Evolutionary conservation across 225 moss, liverwort and hornwort genomes (phyloP), one percentile per base, ranked within the genome.

Genomic region (Marchantia polymorpha): DNA sequence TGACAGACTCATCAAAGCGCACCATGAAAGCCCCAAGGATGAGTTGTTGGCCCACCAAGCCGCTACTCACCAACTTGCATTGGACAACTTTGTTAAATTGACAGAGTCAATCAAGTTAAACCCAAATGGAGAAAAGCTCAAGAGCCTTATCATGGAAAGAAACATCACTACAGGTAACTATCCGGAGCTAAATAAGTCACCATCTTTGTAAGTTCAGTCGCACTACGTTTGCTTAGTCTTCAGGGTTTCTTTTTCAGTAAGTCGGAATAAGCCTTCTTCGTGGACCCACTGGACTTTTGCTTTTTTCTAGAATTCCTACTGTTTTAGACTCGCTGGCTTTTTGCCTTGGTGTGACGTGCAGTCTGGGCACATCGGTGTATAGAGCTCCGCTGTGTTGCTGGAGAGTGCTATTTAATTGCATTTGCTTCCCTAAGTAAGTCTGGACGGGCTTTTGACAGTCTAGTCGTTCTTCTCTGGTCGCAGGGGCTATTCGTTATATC

Each of bases 81-180:
- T 99, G 49, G 93, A 91, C 73, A 99, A 95, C 84, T 99, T 99
- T 80, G 99, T 95, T 65, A 92, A 91, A 74, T 93, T 99, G 79
- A 95, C 99, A 11, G 99, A 99, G 78, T 99, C 99, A 19, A 99
- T 99, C 76, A 95, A 99, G 83, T 84, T 95, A 12, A 95, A 99
- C 83, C 65, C 87, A 39, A 95, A 91, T 66, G 99, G 95, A 39
- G 93, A 95, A 78, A 90, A 89, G 78, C 90, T 99, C 19, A 99
- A 95, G 81, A 86, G 31, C 64, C 93, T 99, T 64, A 88, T 99
- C 69, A 92, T 91, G 89, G 88, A 94, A 83, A 90, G 88, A 88
- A 89, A 82, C 23, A 95, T 99, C 53, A 92, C 93, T 6, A 83
- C 91, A 85, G 92, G 99, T 99, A 79, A 80, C 79, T 23, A 13